Evolutionary conservation across 75 land plant genomes (phyloP), one percentile per base, ranked within the genome.

Genomic region (Chamaecyparis obtusa): DNA sequence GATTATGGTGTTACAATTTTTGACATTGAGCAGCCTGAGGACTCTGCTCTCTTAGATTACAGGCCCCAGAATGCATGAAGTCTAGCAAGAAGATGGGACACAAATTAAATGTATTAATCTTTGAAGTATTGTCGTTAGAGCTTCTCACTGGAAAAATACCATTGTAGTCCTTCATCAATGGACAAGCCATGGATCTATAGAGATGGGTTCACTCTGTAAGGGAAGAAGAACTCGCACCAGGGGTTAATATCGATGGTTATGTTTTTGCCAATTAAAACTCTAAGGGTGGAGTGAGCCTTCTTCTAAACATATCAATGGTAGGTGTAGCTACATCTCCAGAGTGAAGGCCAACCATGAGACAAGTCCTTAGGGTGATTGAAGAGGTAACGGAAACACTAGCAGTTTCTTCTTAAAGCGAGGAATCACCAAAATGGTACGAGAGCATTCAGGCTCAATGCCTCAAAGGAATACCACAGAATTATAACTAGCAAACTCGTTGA

Each of bases 71-170:
- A 79, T 89, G 88, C 86, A 87, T 89, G 21, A 81, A 81, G 36
- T 43, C 88, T 7, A 36, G 86, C 41, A 87, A 39, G 10, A 84
- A 77, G 35, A 60, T 84, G 57, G 90, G 94, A 57, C 91, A 64
- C 27, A 84, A 84, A 48, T 46, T 91, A 10, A 94, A 94, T 77
- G 92, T 92, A 49, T 94, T 92, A 86, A 91, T 90, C 87, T 93
- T 90, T 69, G 96, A 94, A n/a, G 92, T 94, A 24, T 87, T 94
- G 36, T 88, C 93, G 6, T 87, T 94, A 15, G 96, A 94, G 90
- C 93, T 94, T n/a, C 88, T 94, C 30, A 93, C 96, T n/a, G 94
- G 94, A 10, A 91, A 92, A 87, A 90, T 92, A 17, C 96, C 94
- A 10, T 92, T 87, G 91, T 93, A 92, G 85, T 94, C 92, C 84